Evolutionary conservation across 257 asterid genomes (phyloP).

Genomic region (Solanum peruvianum): DNA sequence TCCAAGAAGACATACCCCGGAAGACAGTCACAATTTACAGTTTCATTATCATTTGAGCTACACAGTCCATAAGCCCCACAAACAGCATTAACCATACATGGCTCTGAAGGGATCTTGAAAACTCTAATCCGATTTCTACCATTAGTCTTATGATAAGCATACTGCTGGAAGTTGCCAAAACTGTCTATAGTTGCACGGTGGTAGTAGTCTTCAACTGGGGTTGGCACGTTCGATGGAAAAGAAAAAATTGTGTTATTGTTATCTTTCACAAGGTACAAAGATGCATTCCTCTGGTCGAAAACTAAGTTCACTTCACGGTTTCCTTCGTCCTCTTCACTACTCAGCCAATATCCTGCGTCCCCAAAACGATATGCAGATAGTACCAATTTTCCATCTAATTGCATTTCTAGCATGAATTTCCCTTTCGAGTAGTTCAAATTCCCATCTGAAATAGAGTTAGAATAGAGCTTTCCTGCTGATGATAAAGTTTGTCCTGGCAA

Average conservation of each 20-base stretch:
- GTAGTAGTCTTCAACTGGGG: background rate
- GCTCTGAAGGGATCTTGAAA: background rate
- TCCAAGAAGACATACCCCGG: background rate
- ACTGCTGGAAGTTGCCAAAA: background rate
- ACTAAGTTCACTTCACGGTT: background rate
- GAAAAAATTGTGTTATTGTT: background rate
- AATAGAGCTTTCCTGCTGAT: background rate
- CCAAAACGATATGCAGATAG: background rate
- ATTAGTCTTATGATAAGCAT: background rate
- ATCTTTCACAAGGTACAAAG: background rate
- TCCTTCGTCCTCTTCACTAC: background rate
- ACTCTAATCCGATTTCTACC: background rate
- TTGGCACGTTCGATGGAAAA: background rate
- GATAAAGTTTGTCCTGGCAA: background rate
- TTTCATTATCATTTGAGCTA: background rate
- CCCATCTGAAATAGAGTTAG: background rate
- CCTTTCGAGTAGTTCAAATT: background rate
- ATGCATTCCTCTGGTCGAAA: background rate
- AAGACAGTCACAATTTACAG: background rate
- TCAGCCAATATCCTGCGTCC: background rate
- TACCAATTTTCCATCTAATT: background rate
- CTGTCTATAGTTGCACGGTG: background rate
- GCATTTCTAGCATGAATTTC: background rate
- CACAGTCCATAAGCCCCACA: constrained; percentile 6
- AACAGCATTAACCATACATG: background rate